phyloP scores from a whole-genome alignment of 345 rosid genomes.

The Brassica nigra region DNA sequence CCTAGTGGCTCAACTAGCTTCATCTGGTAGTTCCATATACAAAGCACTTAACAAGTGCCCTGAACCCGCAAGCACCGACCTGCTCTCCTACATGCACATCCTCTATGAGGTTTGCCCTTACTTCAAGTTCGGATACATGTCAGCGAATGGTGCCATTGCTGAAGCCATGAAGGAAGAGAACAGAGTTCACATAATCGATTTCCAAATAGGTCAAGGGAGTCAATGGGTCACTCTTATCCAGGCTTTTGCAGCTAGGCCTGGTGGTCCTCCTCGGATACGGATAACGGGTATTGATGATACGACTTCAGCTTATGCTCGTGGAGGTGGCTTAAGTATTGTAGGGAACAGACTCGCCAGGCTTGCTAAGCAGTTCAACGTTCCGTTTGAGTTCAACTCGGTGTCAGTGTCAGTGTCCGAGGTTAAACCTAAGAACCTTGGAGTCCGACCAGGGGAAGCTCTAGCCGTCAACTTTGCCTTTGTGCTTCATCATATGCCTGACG shows the following conservation, averaged over 20 bases:
- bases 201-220: constrained; percentile 87
- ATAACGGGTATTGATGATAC: constrained; percentile 75
- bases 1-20: constrained; percentile 75
- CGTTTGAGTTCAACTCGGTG: constrained; percentile 84
- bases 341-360: constrained; percentile 72
- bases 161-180: constrained; percentile 92
- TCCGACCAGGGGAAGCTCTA: constrained; percentile 69
- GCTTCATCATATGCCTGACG: constrained; percentile 90
- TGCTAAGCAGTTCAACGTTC: constrained; percentile 69
- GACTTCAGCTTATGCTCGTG: constrained; percentile 82
- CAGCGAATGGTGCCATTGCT: constrained; percentile 94
- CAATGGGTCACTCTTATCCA: constrained; percentile 91
- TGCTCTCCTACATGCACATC: constrained; percentile 74
- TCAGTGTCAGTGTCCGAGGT: constrained; percentile 64
- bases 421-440: constrained; percentile 47
- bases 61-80: constrained; percentile 70
- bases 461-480: constrained; percentile 90
- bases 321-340: constrained; percentile 74
- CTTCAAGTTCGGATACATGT: constrained; percentile 93
- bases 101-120: constrained; percentile 90
- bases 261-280: constrained; percentile 83
- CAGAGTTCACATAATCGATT: constrained; percentile 81
- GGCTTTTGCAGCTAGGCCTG: constrained; percentile 90
- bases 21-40: constrained; percentile 67
- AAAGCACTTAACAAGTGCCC: constrained; percentile 60